Evolutionary conservation across 495 filamentous ascomycete genomes (phyloP).

Genomic region (Platismatia glauca): DNA sequence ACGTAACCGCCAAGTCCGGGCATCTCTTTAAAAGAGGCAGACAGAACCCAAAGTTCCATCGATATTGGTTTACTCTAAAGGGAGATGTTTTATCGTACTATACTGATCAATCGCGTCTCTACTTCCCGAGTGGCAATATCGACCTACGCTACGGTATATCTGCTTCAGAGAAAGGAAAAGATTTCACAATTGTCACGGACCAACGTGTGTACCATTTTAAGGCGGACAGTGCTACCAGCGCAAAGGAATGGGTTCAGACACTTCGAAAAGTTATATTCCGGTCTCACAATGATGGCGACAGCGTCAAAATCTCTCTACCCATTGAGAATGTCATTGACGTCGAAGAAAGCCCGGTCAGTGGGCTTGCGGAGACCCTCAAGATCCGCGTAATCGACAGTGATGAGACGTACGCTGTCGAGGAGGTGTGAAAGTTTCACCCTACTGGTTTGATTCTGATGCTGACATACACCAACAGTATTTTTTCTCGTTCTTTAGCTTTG

Average conservation of each 20-base stretch:
- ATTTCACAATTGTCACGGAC: slow-evolving; percentile 75
- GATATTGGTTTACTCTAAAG: slow-evolving; percentile 95
- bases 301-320: slow-evolving; percentile 89
- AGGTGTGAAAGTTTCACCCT: slow-evolving; percentile 46
- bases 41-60: slow-evolving; percentile 78
- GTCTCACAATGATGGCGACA: slow-evolving; percentile 92
- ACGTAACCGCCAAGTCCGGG: slow-evolving; percentile 75
- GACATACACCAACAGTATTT: slow-evolving; percentile 59
- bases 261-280: slow-evolving; percentile 92
- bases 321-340: slow-evolving; percentile 84
- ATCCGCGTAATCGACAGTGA: slow-evolving; percentile 84
- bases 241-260: slow-evolving; percentile 95
- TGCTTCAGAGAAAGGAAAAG: slow-evolving; percentile 59
- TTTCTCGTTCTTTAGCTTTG: slow-evolving; percentile 87
- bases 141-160: slow-evolving; percentile 89
- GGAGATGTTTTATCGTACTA: slow-evolving; percentile 96
- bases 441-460: slow-evolving; percentile 16
- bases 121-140: slow-evolving; percentile 87
- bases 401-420: slow-evolving; percentile 90
- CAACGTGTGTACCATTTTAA: slow-evolving; percentile 79
- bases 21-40: slow-evolving; percentile 83
- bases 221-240: slow-evolving; percentile 79
- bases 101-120: slow-evolving; percentile 69
- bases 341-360: slow-evolving; percentile 84
- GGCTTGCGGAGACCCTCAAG: slow-evolving; percentile 93